Base-by-base conservation (phyloP, 2,329 filamentous ascomycete genomes). In the Fusarium chaquense region DNA sequence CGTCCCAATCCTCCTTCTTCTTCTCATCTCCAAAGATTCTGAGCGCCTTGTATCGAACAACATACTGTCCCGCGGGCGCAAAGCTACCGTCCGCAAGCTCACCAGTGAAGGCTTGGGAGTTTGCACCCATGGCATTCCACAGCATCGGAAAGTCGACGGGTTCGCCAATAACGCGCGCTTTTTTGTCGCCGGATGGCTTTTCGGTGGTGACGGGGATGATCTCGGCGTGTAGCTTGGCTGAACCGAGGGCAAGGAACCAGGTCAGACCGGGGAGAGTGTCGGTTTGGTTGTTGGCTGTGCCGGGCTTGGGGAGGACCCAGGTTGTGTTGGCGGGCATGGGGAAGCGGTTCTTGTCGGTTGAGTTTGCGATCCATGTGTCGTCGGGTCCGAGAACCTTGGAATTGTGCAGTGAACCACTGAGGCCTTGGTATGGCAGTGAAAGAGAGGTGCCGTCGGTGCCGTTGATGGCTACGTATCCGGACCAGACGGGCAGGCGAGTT, bases 1-100 rank as follows among this genome's bases (percentile, higher is more conserved):
- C 71, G 28, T 87, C 85, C 76, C 85, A 88, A 50, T 88, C 83
- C 6, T 75, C 76, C 3, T 77, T 63, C 58, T 82, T 78, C 16
- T 77, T 74, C 35, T 77, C 75, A 59, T 88, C 79, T 7, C 86
- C 86, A 71, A 84, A 86, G 62, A 88, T 81, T 62, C 81, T 81
- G 66, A 88, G 75, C 4, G 85, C 83, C 59, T 81, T 81, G 32
- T 87, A 78, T 2, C 78, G 78, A 51, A 88, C 78, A 75, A 82
- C 83, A 76, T 89, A 88, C 30, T 73, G 71, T 13, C 86, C 86
- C 0, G 80, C 78, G 0, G 84, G 82, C 3, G 81, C 85, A 62
- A 83, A 86, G 2, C 71, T 78, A 16, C 84, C 85, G 12, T 83
- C 80, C 0, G 78, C 77, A 7, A 88, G 76, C 54, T 78, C 76